Evolutionary conservation across 139 green algal species (phyloP), one percentile per base, ranked within the genome.

Genomic region (Gonium pectorale): DNA sequence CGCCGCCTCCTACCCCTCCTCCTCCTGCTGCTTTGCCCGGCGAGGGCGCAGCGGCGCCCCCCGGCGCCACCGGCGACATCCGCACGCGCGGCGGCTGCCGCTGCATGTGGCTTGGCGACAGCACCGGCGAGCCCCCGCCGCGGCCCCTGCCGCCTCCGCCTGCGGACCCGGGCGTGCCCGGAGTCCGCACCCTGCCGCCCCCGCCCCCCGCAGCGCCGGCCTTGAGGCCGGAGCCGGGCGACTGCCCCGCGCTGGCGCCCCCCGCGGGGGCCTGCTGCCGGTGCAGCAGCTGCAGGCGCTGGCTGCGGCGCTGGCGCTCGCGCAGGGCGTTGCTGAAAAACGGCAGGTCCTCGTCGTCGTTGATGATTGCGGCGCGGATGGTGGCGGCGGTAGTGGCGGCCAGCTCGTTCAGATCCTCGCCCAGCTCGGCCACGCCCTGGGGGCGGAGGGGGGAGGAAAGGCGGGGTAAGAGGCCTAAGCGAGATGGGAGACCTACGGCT

Each of bases 241-340:
- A 37, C 49, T 52, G n/a, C 22, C 22, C 41, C 8, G 22, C 40
- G 40, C 38, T 40, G 31, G 35, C 67, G 38, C 31, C 11, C 22
- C 9, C 5, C n/a, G n/a, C n/a, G n/a, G n/a, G n/a, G n/a, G n/a
- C n/a, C n/a, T n/a, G n/a, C n/a, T n/a, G n/a, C 41, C 77, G 77
- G 62, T 83, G 77, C 60, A 83, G 59, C 59, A 83, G 77, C 77
- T 83, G 77, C 77, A 83, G 59, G 49, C 77, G 77, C 37, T 83
- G 77, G 2, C 40, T 31, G 15, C 44, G 70, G n/a, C 70, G 43
- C n/a, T 35, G 43, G 31, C 62, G 60, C n/a, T n/a, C n/a, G 43
- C 77, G 77, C 1, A 33, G 33, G 46, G 46, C 68, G 22, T 60
- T 52, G 62, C 6, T 27, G 6, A 74, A 31, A 41, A 83, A 83